phyloP scores from a whole-genome alignment of 495 filamentous ascomycete species.

The Oidiodendron maius region DNA sequence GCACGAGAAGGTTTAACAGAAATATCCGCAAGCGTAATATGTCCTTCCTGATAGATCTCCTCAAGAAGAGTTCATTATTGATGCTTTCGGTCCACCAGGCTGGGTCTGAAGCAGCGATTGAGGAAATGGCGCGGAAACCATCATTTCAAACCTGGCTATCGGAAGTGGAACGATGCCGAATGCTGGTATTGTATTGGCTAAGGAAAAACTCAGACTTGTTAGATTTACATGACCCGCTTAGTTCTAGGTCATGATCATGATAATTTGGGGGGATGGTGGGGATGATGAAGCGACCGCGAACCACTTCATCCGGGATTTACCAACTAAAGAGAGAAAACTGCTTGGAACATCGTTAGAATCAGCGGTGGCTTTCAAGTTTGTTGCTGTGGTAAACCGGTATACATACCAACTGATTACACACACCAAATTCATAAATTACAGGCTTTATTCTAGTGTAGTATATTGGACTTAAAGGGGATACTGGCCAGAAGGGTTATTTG shows the following conservation, averaged over 20 bases:
- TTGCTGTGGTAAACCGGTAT: background rate
- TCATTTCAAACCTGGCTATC: slow-evolving; percentile 2
- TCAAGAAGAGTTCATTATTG: background rate
- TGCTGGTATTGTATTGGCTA: slow-evolving; percentile 1
- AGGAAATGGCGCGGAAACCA: background rate
- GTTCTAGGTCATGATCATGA: slow-evolving; percentile 3
- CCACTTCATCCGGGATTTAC: slow-evolving; percentile 1
- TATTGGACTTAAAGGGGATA: too few relatives aligned
- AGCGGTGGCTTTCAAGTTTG: background rate
- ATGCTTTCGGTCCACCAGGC: background rate
- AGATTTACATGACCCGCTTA: slow-evolving; percentile 4
- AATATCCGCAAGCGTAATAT: background rate
- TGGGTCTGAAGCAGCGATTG: background rate
- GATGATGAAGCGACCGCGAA: background rate
- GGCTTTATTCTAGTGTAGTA: too few relatives aligned
- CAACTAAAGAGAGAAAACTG: background rate
- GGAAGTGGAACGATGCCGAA: background rate
- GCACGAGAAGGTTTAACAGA: background rate
- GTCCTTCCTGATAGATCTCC: background rate
- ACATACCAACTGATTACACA: background rate
- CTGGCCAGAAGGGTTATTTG: too few relatives aligned
- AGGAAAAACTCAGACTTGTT: slow-evolving; percentile 7
- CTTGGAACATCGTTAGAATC: background rate
- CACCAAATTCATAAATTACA: too few relatives aligned
- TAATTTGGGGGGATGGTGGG: slow-evolving; percentile 3